Evolutionary conservation across 352 stramenopile genomes (phyloP).

Genomic region (Bremia lactucae): DNA sequence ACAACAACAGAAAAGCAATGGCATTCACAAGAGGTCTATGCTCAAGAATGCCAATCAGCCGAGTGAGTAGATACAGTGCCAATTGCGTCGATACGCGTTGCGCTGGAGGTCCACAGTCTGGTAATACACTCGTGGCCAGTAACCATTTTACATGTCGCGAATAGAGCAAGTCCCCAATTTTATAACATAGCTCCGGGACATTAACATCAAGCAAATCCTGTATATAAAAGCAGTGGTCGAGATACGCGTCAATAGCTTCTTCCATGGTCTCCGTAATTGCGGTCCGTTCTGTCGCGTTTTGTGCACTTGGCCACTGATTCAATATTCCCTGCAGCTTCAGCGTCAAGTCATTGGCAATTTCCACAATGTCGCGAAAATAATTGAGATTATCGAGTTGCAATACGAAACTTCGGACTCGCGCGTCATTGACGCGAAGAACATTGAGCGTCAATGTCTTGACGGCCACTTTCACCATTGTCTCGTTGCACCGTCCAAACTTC

Average conservation of each 20-base stretch:
- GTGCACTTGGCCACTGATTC: conserved; percentile 36
- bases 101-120: conserved; percentile 57
- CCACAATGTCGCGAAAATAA: conserved; percentile 76
- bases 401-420: conserved; percentile 66
- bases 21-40: conserved; percentile 78
- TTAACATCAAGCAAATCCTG: conserved; percentile 80
- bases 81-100: conserved; percentile 70
- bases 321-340: conserved; percentile 66
- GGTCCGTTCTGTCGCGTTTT: conserved; percentile 2
- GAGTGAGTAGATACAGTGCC: conserved; percentile 65
- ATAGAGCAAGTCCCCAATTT: conserved; percentile 65
- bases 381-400: conserved; percentile 58
- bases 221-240: conserved; percentile 80
- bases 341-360: conserved; percentile 62
- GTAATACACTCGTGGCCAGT: conserved; percentile 59
- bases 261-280: conserved; percentile 63
- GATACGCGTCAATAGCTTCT: conserved; percentile 68
- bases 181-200: conserved; percentile 73
- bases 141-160: conserved; percentile 55
- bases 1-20: conserved; percentile 64
- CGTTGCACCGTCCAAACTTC: conserved; percentile 51
- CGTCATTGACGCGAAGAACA: conserved; percentile 67
- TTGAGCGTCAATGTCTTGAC: conserved; percentile 85
- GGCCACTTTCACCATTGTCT: conserved; percentile 80
- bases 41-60: conserved; percentile 62